Percentiles rank a stretch among this genome's conserved stretches.
These are phyloP conservation scores for Endothia cerciana DNA, from an alignment of 2,329 filamentous ascomycete genomes.

Conservation along the genomic window DNA sequence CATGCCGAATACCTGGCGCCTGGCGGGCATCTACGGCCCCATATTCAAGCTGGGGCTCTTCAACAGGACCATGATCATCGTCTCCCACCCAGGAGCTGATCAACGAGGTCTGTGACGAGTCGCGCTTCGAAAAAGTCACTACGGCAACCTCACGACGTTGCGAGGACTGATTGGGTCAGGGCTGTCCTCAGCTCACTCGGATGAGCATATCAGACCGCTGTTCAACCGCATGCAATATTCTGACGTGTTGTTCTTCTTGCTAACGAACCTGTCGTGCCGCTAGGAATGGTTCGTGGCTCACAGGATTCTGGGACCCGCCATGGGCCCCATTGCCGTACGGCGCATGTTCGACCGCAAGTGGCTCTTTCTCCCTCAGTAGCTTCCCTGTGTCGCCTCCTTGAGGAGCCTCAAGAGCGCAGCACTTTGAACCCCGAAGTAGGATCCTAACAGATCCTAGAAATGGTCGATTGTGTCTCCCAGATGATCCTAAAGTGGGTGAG, in stretches of 20 bases:
- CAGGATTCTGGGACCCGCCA: constrained; percentile 28
- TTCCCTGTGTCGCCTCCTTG: no score
- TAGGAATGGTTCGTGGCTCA: constrained; percentile 32
- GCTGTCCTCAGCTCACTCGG: constrained; percentile 29
- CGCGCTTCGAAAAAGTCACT: constrained; percentile 29
- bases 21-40: constrained; percentile 31
- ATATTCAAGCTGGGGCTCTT: constrained; percentile 32
- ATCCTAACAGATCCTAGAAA: constrained; percentile 15
- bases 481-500: constrained; percentile 30
- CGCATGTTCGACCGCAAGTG: constrained; percentile 15
- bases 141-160: constrained; percentile 27
- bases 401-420: no score
- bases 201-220: constrained; percentile 26
- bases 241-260: background rate
- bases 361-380: background rate
- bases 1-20: constrained; percentile 30
- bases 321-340: constrained; percentile 28
- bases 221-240: background rate
- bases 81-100: constrained; percentile 53
- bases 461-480: constrained; percentile 31
- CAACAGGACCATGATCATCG: constrained; percentile 45
- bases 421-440: background rate
- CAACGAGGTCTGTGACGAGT: constrained; percentile 37
- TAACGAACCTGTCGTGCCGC: background rate
- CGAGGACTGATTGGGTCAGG: constrained; percentile 28